phyloP scores from a whole-genome alignment of 768 basidiomycete species.

The Lactifluus pinguis region DNA sequence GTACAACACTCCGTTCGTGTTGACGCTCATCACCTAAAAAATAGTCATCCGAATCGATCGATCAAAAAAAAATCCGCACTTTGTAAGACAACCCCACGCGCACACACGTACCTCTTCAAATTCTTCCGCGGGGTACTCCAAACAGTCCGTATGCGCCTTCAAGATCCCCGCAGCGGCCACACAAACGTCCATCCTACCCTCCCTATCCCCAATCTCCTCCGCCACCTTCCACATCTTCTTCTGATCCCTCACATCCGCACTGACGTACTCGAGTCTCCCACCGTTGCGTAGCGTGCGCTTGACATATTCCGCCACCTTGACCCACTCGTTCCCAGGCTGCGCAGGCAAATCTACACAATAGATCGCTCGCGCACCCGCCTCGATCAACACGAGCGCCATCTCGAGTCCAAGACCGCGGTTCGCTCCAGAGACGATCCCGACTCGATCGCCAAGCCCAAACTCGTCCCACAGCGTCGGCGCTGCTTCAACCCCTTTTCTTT shows the following conservation, averaged over 20 bases:
- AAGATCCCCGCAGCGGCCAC: constrained; percentile 73
- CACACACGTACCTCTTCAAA: constrained; percentile 46
- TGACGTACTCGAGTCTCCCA: constrained; percentile 47
- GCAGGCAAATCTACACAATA: constrained; percentile 61
- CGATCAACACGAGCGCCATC: constrained; percentile 65
- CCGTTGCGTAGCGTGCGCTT: constrained; percentile 20
- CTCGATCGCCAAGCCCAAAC: constrained; percentile 47
- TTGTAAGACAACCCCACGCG: not conserved
- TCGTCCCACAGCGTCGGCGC: constrained; percentile 48
- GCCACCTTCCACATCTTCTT: constrained; percentile 44
- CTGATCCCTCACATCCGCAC: constrained; percentile 60
- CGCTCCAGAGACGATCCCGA: constrained; percentile 36
- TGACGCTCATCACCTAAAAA: constrained; percentile 52
- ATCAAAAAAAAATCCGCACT: not conserved
- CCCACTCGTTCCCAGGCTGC: constrained; percentile 50
- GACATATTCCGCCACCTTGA: constrained; percentile 44
- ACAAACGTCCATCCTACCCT: constrained; percentile 66
- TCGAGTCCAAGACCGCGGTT: constrained; percentile 66
- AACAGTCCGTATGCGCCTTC: constrained; percentile 47
- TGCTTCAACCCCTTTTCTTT: no score
- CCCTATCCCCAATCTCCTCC: constrained; percentile 52
- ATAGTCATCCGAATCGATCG: not conserved
- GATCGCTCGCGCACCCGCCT: constrained; percentile 60
- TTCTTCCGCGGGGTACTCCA: constrained; percentile 55
- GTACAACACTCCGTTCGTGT: constrained; percentile 37